Conservation (phyloP, 2,329 filamentous ascomycete genomes). For the Calcarisporium arbuscula region DNA sequence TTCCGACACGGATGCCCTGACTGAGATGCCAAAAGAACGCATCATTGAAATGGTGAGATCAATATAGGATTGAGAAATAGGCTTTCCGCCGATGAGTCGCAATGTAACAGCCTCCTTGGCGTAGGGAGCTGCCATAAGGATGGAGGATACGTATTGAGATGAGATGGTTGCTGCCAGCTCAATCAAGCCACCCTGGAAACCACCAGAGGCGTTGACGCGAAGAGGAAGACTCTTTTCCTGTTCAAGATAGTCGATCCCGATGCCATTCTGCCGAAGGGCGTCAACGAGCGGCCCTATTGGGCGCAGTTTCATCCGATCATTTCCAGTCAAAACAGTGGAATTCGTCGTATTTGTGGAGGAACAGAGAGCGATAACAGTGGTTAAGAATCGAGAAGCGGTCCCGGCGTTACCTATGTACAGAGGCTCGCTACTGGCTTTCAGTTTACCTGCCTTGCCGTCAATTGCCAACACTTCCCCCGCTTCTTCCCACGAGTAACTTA, state of each 20-base stretch:
- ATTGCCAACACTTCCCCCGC: conserved; percentile 88
- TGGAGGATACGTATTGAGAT: conserved; percentile 97
- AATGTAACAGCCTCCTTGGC: conserved; percentile 90
- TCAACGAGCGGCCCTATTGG: conserved; percentile 92
- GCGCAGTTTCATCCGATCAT: conserved; percentile 90
- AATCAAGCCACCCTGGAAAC: conserved; percentile 80
- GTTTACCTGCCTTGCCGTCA: conserved; percentile 79
- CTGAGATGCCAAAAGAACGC: conserved; percentile 79
- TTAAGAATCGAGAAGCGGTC: conserved; percentile 91
- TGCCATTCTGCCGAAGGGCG: conserved; percentile 78
- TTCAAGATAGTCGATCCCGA: conserved; percentile 81
- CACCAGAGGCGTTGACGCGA: conserved; percentile 72
- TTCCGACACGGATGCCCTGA: conserved; percentile 69
- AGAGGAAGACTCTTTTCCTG: conserved; percentile 78
- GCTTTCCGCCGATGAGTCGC: conserved; percentile 88
- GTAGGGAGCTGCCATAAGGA: conserved; percentile 95
- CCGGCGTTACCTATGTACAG: conserved; percentile 95
- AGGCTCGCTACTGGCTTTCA: conserved; percentile 67
- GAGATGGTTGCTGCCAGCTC: conserved; percentile 92
- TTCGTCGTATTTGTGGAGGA: conserved; percentile 51
- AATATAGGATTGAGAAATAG: conserved; percentile 94
- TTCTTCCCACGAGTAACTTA: conserved; percentile 89
- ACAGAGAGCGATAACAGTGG: conserved; percentile 82
- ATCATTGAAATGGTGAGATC: conserved; percentile 99
- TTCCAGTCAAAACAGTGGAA: conserved; percentile 82